These are phyloP conservation scores for Cryptococcus sp. DNA, from an alignment of 1,284 basidiomycete genomes.

Conservation along the genomic window DNA sequence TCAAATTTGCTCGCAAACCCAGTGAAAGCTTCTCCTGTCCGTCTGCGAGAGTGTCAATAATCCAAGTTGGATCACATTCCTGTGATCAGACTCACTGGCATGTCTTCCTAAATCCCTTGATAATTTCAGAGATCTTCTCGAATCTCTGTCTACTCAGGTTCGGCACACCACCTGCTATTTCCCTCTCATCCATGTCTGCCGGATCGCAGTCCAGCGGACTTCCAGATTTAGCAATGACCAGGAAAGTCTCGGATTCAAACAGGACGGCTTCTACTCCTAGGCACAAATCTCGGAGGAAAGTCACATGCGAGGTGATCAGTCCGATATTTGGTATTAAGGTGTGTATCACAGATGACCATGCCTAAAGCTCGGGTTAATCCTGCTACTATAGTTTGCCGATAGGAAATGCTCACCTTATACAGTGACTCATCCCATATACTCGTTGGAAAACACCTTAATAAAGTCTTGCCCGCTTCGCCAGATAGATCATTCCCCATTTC, in stretches of 20 bases:
- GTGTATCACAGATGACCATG: slow-evolving; percentile 97
- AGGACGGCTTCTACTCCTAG: slow-evolving; percentile 89
- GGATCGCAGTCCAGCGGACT: slow-evolving; percentile 42
- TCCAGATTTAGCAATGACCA: slow-evolving; percentile 71
- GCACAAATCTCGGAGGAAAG: slow-evolving; percentile 76
- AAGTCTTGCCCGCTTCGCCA: slow-evolving; percentile 23
- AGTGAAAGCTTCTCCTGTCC: slow-evolving; percentile 67
- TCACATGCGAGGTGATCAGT: slow-evolving; percentile 80
- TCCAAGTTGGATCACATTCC: background rate
- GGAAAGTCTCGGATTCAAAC: slow-evolving; percentile 95
- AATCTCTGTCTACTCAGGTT: slow-evolving; percentile 74
- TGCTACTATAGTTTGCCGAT: background rate
- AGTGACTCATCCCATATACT: slow-evolving; percentile 97
- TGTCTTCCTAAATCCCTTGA: slow-evolving; percentile 90
- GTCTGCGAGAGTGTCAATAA: slow-evolving; percentile 31
- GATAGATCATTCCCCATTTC: slow-evolving; percentile 30
- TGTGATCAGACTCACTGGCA: slow-evolving; percentile 59
- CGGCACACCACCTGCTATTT: slow-evolving; percentile 47
- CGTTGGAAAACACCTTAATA: slow-evolving; percentile 65
- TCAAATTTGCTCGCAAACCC: slow-evolving; percentile 70
- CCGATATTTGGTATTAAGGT: slow-evolving; percentile 90
- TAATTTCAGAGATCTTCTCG: slow-evolving; percentile 90
- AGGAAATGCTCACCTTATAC: slow-evolving; percentile 67
- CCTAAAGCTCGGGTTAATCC: slow-evolving; percentile 52
- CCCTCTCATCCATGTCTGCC: slow-evolving; percentile 32